Base-by-base conservation (phyloP, 768 basidiomycete species). In the Boletales sp. region DNA sequence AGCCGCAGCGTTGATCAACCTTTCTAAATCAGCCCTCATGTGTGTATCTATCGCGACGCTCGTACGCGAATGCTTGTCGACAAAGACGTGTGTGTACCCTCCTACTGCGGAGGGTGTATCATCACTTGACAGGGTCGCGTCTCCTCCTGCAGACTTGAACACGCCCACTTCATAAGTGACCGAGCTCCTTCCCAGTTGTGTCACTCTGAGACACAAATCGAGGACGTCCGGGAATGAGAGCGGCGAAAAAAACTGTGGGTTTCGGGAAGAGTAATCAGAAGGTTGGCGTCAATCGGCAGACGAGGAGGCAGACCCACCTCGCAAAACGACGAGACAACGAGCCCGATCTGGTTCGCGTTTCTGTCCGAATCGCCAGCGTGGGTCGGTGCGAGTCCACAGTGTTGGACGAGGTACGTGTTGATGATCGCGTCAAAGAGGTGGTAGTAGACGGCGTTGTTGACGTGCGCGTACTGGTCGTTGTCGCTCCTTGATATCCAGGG, bases 71-170 rank as follows among this genome's bases (percentile, higher is more conserved):
- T 58, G 56, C 39, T 75, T 78, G 25, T 82, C 80, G 4, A 92
- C 89, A 60, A 90, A 91, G n/a, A 91, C 89, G 64, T 92, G 89
- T 0, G 86, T 90, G 48, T 91, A 90, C 10, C 76, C 77, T 14
- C 77, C 78, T 2, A 79, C 74, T 2, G 74, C 76, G 15, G 67
- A 70, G 0, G 73, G 72, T 4, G 45, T 32, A 8, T 66, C 62
- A 34, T 53, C 30, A 18, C 31, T 28, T 11, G 4, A 49, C 31
- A 49, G 8, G 53, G 63, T 33, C 34, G 7, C 12, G 12, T 18
- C 33, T 33, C 14, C 30, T 40, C 11, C 18, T 14, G 30, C n/a
- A 13, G 53, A 71, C 42, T 72, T 73, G 60, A 91, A 92, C 14
- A 92, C 82, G 0, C 84, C 90, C 2, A 92, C 76, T 59, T 91